A percentile compares a stretch with the other conserved stretches of the same genome.
Evolutionary conservation across 2,329 filamentous ascomycete genomes (phyloP).

Genomic region (Thielaviopsis punctulata): DNA sequence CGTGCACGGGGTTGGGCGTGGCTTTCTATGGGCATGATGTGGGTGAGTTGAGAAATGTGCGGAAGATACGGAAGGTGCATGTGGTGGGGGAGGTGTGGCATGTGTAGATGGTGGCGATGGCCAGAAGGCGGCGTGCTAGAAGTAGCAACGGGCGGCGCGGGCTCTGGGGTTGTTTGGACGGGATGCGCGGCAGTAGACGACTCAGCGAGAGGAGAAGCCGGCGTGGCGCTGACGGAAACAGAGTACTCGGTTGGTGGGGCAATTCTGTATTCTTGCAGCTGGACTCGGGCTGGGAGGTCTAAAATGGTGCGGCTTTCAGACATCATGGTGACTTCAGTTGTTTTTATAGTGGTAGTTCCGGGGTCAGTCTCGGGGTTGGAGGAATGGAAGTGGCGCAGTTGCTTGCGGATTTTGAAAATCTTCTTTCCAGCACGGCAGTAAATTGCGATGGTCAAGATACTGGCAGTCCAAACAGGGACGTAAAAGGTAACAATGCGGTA

Average conservation of each 20-base stretch:
- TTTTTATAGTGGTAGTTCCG: slow-evolving; percentile 27
- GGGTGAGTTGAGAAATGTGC: neutral
- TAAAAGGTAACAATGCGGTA: slow-evolving; percentile 58
- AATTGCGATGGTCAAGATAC: slow-evolving; percentile 13
- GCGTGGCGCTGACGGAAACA: slow-evolving; percentile 47
- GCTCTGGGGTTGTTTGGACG: slow-evolving; percentile 55
- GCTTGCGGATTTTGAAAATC: slow-evolving; percentile 44
- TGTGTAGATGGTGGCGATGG: slow-evolving; percentile 23
- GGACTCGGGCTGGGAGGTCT: too few relatives aligned
- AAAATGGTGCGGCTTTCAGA: slow-evolving; percentile 20
- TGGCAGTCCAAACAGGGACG: slow-evolving; percentile 35
- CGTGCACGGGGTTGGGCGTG: slow-evolving; percentile 9
- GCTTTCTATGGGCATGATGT: neutral
- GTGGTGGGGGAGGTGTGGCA: neutral
- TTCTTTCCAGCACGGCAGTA: slow-evolving; percentile 35
- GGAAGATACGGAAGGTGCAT: neutral
- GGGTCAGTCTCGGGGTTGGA: slow-evolving; percentile 26
- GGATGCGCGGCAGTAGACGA: slow-evolving; percentile 52
- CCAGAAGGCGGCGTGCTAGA: slow-evolving; percentile 28
- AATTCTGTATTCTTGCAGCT: slow-evolving; percentile 15
- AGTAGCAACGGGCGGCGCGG: slow-evolving; percentile 18
- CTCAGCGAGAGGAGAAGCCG: slow-evolving; percentile 44
- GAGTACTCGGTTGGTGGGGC: slow-evolving; percentile 36
- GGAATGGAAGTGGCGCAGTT: slow-evolving; percentile 29
- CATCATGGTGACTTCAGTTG: slow-evolving; percentile 39